A percentile compares a stretch with the other conserved stretches of the same genome.
These are phyloP conservation scores for Sanghuangporus baumii DNA, from an alignment of 1,284 basidiomycete species.

Conservation along the genomic window DNA sequence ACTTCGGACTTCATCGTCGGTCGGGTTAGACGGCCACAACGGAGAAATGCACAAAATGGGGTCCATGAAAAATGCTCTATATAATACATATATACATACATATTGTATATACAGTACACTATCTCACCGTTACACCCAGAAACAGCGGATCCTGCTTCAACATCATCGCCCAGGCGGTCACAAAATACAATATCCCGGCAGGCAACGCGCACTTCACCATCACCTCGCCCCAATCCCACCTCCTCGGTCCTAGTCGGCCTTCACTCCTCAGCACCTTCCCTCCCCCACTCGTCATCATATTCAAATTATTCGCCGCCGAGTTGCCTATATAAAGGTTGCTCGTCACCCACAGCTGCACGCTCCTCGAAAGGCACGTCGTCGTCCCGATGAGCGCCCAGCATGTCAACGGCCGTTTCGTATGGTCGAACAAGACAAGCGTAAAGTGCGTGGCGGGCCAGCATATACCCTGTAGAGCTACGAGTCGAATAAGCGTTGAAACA, in stretches of 20 bases:
- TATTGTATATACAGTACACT: not conserved
- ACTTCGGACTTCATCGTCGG: too few relatives aligned
- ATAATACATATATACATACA: not conserved
- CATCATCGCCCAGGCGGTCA: conserved; percentile 71
- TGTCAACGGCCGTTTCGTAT: conserved; percentile 55
- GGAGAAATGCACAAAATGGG: not conserved
- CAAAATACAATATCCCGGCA: conserved; percentile 62
- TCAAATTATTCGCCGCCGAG: not conserved
- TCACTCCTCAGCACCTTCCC: conserved; percentile 40
- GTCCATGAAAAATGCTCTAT: not conserved
- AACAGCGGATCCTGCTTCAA: conserved; percentile 34
- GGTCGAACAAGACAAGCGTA: conserved; percentile 63
- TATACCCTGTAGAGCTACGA: conserved; percentile 79
- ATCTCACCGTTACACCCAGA: not conserved
- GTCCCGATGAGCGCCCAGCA: conserved; percentile 81
- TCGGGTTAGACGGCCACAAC: not conserved
- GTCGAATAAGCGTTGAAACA: conserved; percentile 73
- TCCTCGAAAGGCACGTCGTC: conserved; percentile 68
- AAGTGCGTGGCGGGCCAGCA: conserved; percentile 85
- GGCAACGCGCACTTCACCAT: conserved; percentile 61
- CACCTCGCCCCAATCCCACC: conserved; percentile 75
- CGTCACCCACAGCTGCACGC: conserved; percentile 82
- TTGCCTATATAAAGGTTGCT: conserved; percentile 48
- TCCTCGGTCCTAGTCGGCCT: conserved; percentile 32
- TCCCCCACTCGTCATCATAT: conserved; percentile 32